Evolutionary conservation across 306 rosid species (phyloP).

Genomic region (Geum urbanum): DNA sequence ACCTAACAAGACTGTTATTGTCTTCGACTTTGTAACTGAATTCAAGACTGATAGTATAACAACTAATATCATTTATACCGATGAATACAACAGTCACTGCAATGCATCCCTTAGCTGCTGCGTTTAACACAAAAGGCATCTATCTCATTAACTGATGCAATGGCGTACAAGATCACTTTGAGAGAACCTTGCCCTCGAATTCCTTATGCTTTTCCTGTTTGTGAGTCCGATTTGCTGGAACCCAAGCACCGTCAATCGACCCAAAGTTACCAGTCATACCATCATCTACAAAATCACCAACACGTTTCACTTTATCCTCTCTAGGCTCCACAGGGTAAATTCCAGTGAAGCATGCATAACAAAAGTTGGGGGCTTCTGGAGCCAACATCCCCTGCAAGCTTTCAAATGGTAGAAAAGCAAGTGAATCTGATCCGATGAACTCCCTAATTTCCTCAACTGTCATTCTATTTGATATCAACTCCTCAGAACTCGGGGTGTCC

Average conservation of each 20-base stretch:
- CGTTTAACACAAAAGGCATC: constrained; percentile 3
- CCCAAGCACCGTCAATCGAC: constrained; percentile 81
- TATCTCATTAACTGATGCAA: constrained; percentile 1
- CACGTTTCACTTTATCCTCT: constrained; percentile 77
- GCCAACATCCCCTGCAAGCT: constrained; percentile 57
- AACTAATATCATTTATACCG: constrained; percentile 22
- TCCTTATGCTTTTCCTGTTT: constrained; percentile 14
- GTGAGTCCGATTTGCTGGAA: constrained; percentile 46
- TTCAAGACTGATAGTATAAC: constrained; percentile 7
- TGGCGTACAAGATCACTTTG: neutral
- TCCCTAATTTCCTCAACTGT: constrained; percentile 72
- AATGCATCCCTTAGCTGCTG: neutral
- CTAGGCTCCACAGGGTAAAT: constrained; percentile 89
- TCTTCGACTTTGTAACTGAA: constrained; percentile 23
- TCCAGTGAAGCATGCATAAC: constrained; percentile 94
- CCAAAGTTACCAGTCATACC: constrained; percentile 81
- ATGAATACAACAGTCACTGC: constrained; percentile 19
- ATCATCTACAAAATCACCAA: constrained; percentile 88
- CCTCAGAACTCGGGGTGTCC: constrained; percentile 93
- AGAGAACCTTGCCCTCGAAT: constrained; percentile 4
- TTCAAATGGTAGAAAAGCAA: constrained; percentile 72
- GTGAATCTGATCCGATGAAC: constrained; percentile 86
- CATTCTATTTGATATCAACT: constrained; percentile 89
- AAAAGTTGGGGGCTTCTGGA: constrained; percentile 47
- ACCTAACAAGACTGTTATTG: constrained; percentile 15